These are phyloP conservation scores for Pythium aristosporum DNA, from an alignment of 352 stramenopile genomes.

Conservation along the genomic window DNA sequence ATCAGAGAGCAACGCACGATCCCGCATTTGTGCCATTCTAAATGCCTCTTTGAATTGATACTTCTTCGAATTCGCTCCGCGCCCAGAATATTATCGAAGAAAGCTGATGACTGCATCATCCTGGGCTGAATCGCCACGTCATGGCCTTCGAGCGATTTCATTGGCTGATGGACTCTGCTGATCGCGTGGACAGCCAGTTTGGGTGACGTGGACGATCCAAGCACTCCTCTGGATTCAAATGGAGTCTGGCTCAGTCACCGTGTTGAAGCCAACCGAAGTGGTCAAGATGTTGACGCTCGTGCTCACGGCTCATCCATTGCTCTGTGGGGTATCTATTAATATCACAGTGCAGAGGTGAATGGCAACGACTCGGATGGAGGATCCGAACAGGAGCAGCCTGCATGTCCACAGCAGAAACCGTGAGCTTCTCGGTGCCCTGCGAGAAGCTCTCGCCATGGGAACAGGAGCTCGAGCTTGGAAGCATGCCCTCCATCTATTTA, in stretches of 20 bases:
- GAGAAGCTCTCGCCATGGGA: too few relatives aligned
- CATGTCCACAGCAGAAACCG: too few relatives aligned
- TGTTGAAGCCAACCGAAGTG: constrained; percentile 3
- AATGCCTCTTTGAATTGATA: background rate
- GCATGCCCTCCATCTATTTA: too few relatives aligned
- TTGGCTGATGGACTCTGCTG: constrained; percentile 1
- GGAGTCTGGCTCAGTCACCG: too few relatives aligned
- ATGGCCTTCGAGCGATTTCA: constrained; percentile 10
- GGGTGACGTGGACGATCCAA: constrained; percentile 1
- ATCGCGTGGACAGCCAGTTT: constrained; percentile 2
- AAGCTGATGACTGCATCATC: constrained; percentile 12
- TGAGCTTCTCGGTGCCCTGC: too few relatives aligned
- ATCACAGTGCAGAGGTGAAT: too few relatives aligned
- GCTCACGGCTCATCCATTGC: background rate
- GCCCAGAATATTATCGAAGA: background rate
- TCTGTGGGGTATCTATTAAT: too few relatives aligned
- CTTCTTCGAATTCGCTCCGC: background rate
- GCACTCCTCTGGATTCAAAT: background rate
- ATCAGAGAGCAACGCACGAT: background rate
- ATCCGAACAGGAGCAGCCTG: too few relatives aligned
- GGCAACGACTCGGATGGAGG: too few relatives aligned
- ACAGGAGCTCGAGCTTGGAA: too few relatives aligned
- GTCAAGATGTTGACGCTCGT: background rate
- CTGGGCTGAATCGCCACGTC: background rate
- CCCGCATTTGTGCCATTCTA: background rate